A percentile compares a stretch with the other conserved stretches of the same genome.
Evolutionary conservation across 495 filamentous ascomycete genomes (phyloP).

Genomic region (Saxispiralis lemnorum): DNA sequence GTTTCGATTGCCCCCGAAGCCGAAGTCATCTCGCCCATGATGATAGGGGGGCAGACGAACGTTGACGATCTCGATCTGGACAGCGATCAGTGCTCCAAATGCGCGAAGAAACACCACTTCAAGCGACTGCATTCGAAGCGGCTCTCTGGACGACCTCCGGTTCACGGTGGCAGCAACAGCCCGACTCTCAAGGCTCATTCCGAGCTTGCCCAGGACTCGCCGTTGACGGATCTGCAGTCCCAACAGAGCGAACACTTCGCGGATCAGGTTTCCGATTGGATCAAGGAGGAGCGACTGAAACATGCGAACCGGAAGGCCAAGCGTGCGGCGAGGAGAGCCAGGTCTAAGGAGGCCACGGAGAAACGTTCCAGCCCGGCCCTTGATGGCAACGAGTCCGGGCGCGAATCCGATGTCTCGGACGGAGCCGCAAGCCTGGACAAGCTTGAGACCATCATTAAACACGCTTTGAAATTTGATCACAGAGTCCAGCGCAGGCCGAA

Average conservation of each 20-base stretch:
- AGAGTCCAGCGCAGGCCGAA: conserved; percentile 22
- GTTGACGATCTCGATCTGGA: conserved; percentile 22
- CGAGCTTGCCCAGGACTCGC: too few relatives aligned
- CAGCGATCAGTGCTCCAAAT: neutral
- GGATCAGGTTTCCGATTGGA: conserved; percentile 60
- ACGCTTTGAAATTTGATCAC: conserved; percentile 19
- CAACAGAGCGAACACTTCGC: conserved; percentile 33
- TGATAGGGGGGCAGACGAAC: conserved; percentile 22
- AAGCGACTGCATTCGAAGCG: conserved; percentile 17
- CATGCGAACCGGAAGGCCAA: neutral
- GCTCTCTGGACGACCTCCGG: conserved; percentile 19
- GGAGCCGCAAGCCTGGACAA: conserved; percentile 17
- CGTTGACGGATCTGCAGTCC: too few relatives aligned
- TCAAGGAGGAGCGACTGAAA: conserved; percentile 57
- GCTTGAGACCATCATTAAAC: conserved; percentile 22
- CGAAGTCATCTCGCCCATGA: conserved; percentile 23
- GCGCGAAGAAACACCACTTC: conserved; percentile 14
- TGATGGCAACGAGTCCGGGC: conserved; percentile 9
- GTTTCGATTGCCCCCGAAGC: conserved; percentile 22
- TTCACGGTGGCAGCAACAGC: neutral
- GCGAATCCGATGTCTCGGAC: conserved; percentile 16
- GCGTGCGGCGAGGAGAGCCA: too few relatives aligned
- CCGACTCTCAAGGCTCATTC: too few relatives aligned
- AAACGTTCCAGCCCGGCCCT: conserved; percentile 19
- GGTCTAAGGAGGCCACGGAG: conserved; percentile 31